Evolutionary conservation across 75 land plant genomes (phyloP), one percentile per base, ranked within the genome.

Genomic region (Larix kaempferi): DNA sequence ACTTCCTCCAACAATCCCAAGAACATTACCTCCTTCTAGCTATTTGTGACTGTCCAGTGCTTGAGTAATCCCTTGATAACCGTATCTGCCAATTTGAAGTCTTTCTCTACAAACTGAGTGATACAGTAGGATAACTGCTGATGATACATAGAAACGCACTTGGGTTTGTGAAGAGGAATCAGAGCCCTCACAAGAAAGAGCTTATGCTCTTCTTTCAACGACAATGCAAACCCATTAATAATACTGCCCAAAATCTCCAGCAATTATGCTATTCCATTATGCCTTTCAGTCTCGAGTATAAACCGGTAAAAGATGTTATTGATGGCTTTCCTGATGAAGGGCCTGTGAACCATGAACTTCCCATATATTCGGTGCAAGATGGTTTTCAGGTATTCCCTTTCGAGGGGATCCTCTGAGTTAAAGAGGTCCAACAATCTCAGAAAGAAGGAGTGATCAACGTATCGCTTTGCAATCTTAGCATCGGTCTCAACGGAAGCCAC

Each of bases 281-380:
- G 91, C 76, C 80, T 78, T 63, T 90, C 91, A 0, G 79, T 83
- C 78, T 88, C 91, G 85, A 85, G 85, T 35, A 85, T 82, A 84
- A 90, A 90, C 66, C 81, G 26, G 27, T 82, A 88, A 49, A 90
- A 90, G 26, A 90, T 88, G 69, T 90, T 82, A 81, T 89, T 88
- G 19, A 90, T 78, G 33, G 83, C 69, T 67, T 85, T 90, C 57
- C 91, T 73, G 49, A 90, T 88, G 76, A 88, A 90, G 14, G 91
- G 89, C 15, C 91, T 75, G 77, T 90, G 91, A 56, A 84, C 89
- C 91, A 90, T 90, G 79, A 90, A 90, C 77, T 90, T 90, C 49
- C 91, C 91, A 74, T 90, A 90, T 57, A 90, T 81, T 74, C 91
- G 75, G 71, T 90, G 91, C 22, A 90, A 56, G 71, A 90, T 80